Percentiles rank a stretch among this genome's conserved stretches.
Evolutionary conservation across 495 filamentous ascomycete species (phyloP).

Genomic region (Jackrogersella minutella): DNA sequence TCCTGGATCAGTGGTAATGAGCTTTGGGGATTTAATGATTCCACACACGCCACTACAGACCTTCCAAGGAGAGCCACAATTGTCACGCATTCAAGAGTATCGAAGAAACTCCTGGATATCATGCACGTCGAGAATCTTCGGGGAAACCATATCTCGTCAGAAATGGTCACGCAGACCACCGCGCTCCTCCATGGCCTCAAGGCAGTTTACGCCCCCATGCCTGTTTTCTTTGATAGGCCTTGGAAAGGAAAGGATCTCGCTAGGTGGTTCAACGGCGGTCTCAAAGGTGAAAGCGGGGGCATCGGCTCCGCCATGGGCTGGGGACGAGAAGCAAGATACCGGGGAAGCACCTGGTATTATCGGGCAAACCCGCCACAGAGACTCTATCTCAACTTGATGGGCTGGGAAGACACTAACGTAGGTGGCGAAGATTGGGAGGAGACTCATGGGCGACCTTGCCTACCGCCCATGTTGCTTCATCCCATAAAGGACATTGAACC

Average conservation of each 20-base stretch:
- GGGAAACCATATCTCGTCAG: conserved; percentile 70
- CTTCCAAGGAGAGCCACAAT: conserved; percentile 72
- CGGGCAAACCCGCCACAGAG: conserved; percentile 59
- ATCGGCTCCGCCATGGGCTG: conserved; percentile 59
- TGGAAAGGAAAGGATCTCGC: conserved; percentile 65
- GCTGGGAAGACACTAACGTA: conserved; percentile 59
- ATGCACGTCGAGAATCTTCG: conserved; percentile 69
- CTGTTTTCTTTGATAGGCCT: conserved; percentile 70
- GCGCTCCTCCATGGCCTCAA: conserved; percentile 77
- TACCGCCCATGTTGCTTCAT: conserved; percentile 65
- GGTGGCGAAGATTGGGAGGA: conserved; percentile 63
- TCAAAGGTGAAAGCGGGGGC: conserved; percentile 56
- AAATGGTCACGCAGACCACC: conserved; percentile 73
- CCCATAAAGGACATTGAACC: conserved; percentile 61
- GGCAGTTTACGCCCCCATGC: conserved; percentile 71
- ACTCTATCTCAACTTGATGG: conserved; percentile 70
- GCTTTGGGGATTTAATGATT: conserved; percentile 68
- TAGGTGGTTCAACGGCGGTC: conserved; percentile 68
- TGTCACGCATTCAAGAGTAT: conserved; percentile 70
- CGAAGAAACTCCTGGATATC: conserved; percentile 66
- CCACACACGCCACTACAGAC: conserved; percentile 51
- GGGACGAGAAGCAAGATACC: conserved; percentile 63
- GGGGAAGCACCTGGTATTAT: conserved; percentile 68
- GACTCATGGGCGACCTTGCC: conserved; percentile 58
- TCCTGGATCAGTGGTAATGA: conserved; percentile 68